phyloP scores from a whole-genome alignment of 805 yeast species.

The Yamadazyma olivae region DNA sequence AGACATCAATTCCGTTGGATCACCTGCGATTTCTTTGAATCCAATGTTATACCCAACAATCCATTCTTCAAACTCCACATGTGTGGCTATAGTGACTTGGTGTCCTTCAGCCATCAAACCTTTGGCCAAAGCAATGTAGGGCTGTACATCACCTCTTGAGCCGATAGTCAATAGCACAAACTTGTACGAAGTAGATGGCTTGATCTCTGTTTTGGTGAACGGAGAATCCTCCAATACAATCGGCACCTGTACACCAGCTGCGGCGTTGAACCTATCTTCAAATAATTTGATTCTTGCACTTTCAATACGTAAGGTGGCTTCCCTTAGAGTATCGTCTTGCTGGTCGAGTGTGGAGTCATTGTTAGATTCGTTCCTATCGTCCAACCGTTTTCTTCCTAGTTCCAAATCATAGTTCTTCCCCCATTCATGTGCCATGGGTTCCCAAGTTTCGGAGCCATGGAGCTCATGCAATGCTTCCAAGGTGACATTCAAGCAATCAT shows the following conservation, averaged over 20 bases:
- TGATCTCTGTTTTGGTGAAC: slow-evolving; percentile 44
- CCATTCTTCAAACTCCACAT: slow-evolving; percentile 77
- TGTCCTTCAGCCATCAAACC: slow-evolving; percentile 83
- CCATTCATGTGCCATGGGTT: slow-evolving; percentile 22
- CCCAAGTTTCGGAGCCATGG: slow-evolving; percentile 22
- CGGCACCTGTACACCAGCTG: slow-evolving; percentile 65
- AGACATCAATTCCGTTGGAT: slow-evolving; percentile 88
- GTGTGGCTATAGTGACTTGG: slow-evolving; percentile 79
- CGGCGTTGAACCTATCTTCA: slow-evolving; percentile 61
- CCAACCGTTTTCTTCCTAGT: slow-evolving; percentile 13
- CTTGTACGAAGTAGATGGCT: slow-evolving; percentile 52
- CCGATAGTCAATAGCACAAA: slow-evolving; percentile 85
- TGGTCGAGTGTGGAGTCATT: slow-evolving; percentile 3
- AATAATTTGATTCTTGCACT: slow-evolving; percentile 62
- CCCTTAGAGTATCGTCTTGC: slow-evolving; percentile 10
- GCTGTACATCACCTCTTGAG: slow-evolving; percentile 96
- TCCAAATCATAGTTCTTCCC: slow-evolving; percentile 19
- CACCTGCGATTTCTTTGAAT: slow-evolving; percentile 81
- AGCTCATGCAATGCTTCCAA: slow-evolving; percentile 48
- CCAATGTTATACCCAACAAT: slow-evolving; percentile 61
- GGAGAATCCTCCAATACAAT: slow-evolving; percentile 68
- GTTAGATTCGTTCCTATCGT: not conserved
- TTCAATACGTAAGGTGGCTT: slow-evolving; percentile 32
- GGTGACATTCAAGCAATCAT: slow-evolving; percentile 64
- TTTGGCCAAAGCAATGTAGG: slow-evolving; percentile 85